Base-by-base conservation (phyloP, 257 asterid genomes). In the Jacaranda mimosifolia region DNA sequence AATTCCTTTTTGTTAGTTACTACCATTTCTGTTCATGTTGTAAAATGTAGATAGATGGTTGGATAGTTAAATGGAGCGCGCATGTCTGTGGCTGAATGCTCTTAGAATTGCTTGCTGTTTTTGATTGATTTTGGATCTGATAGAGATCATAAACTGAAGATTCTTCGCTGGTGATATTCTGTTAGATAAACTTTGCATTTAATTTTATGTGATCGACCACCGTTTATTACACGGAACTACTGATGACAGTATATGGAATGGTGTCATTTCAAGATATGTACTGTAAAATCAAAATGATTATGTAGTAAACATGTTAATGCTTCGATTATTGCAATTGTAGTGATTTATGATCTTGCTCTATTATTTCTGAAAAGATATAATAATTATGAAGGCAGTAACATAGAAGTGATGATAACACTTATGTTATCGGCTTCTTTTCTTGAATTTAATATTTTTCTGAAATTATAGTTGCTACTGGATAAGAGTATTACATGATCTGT, bases 51-150 rank as follows among this genome's bases (percentile, higher is more conserved):
- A 26, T 12, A 4, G 72, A 17, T 46, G 49, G 53, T 9, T 46
- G 58, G 17, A 18, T 67, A 18, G 18, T 17, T 14, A 67, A 67
- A 45, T 67, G 58, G 48, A n/a, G n/a, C 8, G 35, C 52, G 21
- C 4, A 42, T 43, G 6, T 6, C 32, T 13, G 36, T 21, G 38
- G 57, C 15, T 18, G n/a, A 67, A 67, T 67, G 72, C 51, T n/a
- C 11, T 19, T 35, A 42, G 52, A 9, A 43, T 40, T 69, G 36
- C 40, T 14, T 6, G 26, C 12, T 7, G 12, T 14, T 32, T 49
- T 14, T 53, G 48, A 32, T 49, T 48, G 5, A 70, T 70, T 51
- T 51, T 70, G 75, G 74, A 69, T 69, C 62, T 69, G 32, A 39
- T 51, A 51, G 59, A 48, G 59, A 48, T 51, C 45, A 53, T 53